Evolutionary conservation across 495 filamentous ascomycete genomes (phyloP).

Genomic region (Hypomontagnella monticulosa): DNA sequence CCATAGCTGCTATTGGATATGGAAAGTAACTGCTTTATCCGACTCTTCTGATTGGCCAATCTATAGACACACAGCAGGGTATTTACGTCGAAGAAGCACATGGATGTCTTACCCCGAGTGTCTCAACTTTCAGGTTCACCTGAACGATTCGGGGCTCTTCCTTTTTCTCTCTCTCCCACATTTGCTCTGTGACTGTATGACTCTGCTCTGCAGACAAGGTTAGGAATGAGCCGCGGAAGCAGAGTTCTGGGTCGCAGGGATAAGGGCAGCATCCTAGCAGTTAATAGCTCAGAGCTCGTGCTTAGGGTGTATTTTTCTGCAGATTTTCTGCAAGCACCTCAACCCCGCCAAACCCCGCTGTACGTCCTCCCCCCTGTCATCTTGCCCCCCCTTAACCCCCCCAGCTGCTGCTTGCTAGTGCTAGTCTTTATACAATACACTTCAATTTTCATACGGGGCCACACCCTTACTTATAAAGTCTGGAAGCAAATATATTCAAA

Average conservation of each 20-base stretch:
- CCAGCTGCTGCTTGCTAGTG: background rate
- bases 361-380: slow-evolving; percentile 26
- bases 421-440: slow-evolving; percentile 8
- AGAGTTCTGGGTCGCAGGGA: slow-evolving; percentile 22
- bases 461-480: slow-evolving; percentile 15
- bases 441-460: background rate
- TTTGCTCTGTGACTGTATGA: slow-evolving; percentile 21
- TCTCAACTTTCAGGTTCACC: background rate
- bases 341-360: slow-evolving; percentile 41
- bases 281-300: slow-evolving; percentile 41
- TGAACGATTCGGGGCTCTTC: slow-evolving; percentile 4
- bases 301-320: slow-evolving; percentile 38
- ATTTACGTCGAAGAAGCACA: slow-evolving; percentile 2
- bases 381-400: background rate
- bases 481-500: slow-evolving; percentile 22
- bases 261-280: slow-evolving; percentile 11
- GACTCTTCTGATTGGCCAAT: slow-evolving; percentile 32
- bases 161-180: slow-evolving; percentile 3
- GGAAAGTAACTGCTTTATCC: slow-evolving; percentile 23
- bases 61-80: slow-evolving; percentile 15
- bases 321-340: slow-evolving; percentile 13
- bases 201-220: slow-evolving; percentile 19
- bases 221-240: slow-evolving; percentile 32
- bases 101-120: slow-evolving; percentile 4
- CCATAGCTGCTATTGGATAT: slow-evolving; percentile 5